phyloP scores from a whole-genome alignment of 2,329 filamentous ascomycete genomes.

The Monilinia fructigena region DNA sequence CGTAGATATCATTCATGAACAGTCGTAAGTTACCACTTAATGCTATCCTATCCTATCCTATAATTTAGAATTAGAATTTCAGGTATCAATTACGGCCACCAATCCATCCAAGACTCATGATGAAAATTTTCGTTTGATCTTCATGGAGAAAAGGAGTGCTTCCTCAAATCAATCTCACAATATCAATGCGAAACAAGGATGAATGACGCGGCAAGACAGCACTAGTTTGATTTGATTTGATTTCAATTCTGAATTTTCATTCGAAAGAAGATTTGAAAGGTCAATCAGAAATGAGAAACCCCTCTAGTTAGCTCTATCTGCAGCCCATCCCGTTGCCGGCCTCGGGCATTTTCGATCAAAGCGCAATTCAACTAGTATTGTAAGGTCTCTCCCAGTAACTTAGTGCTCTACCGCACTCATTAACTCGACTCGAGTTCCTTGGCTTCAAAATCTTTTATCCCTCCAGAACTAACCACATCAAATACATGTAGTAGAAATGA shows the following conservation, averaged over 20 bases:
- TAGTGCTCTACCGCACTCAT: slow-evolving; percentile 4
- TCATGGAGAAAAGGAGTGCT: neutral
- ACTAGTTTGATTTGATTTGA: neutral
- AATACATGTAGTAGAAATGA: neutral
- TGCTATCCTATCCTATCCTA: neutral
- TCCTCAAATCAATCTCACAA: neutral
- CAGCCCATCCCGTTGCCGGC: slow-evolving; percentile 15
- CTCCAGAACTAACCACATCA: neutral
- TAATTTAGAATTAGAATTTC: neutral
- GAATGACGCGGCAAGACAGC: neutral
- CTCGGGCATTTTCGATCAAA: slow-evolving; percentile 10
- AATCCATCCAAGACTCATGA: neutral
- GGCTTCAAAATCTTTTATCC: neutral
- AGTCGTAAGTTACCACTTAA: neutral
- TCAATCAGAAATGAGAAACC: neutral
- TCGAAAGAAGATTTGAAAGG: neutral
- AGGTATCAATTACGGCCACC: neutral
- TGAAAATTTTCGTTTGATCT: neutral
- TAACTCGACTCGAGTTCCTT: neutral
- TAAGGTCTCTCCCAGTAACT: neutral
- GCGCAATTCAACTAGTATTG: neutral
- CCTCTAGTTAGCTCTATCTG: slow-evolving; percentile 9
- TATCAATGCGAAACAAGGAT: neutral
- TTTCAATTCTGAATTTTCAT: neutral
- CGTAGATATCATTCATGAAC: neutral